These are phyloP conservation scores for Jaminaea rosea DNA, from an alignment of 1,284 basidiomycete species.

Conservation along the genomic window DNA sequence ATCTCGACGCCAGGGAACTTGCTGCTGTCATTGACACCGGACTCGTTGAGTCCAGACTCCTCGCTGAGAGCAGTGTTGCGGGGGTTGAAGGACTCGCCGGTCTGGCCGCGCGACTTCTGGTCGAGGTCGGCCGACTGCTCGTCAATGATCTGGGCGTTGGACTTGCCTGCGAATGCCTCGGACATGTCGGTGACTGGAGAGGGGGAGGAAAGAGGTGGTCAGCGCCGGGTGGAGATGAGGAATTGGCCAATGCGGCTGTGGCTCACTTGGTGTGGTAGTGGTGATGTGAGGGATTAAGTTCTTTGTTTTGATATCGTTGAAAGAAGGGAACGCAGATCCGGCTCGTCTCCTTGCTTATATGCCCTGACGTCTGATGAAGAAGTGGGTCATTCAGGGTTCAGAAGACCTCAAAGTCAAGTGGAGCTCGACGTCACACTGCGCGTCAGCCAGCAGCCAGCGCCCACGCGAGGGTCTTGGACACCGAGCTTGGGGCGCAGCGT, in stretches of 20 bases:
- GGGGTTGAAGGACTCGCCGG: constrained; percentile 24
- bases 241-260: not conserved
- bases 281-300: too few species aligned
- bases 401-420: too few species aligned
- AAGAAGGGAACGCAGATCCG: too few species aligned
- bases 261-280: too few species aligned
- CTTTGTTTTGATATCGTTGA: too few species aligned
- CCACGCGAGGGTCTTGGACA: too few species aligned
- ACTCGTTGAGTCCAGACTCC: constrained; percentile 30
- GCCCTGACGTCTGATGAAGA: too few species aligned
- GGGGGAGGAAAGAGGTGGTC: not conserved
- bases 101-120: constrained; percentile 21
- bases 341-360: too few species aligned
- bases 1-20: constrained; percentile 30
- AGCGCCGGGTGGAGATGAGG: not conserved
- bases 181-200: constrained; percentile 16
- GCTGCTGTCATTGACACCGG: constrained; percentile 15
- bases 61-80: constrained; percentile 25
- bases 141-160: constrained; percentile 34
- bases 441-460: too few species aligned
- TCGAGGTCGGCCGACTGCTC: constrained; percentile 23
- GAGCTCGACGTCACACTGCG: too few species aligned
- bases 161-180: constrained; percentile 31
- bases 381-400: too few species aligned
- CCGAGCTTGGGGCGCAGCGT: too few species aligned